Conservation (phyloP, 768 basidiomycete genomes). For the Asterophora lycoperdoides region DNA sequence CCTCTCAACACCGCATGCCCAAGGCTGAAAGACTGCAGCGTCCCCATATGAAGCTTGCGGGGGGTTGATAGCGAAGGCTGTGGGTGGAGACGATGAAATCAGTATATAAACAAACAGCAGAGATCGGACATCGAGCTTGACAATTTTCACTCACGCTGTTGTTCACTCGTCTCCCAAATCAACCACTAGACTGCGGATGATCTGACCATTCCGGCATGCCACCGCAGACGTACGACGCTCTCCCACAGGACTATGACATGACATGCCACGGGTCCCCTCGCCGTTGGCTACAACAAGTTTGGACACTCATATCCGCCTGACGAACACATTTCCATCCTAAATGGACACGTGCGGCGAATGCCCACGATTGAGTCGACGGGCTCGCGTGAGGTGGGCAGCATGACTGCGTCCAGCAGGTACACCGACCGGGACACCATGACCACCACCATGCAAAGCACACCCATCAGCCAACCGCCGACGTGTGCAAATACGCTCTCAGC, state of each 20-base stretch:
- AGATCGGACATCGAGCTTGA: slow-evolving; percentile 37
- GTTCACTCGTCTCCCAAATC: slow-evolving; percentile 45
- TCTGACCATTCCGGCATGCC: slow-evolving; percentile 20
- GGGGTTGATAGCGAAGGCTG: no score
- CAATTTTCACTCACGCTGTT: slow-evolving; percentile 48
- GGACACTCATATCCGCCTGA: slow-evolving; percentile 44
- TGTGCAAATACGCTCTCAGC: slow-evolving; percentile 32
- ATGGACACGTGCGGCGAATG: slow-evolving; percentile 67
- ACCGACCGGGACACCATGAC: slow-evolving; percentile 21
- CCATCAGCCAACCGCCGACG: slow-evolving; percentile 37
- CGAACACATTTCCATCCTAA: slow-evolving; percentile 55
- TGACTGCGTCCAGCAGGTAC: slow-evolving; percentile 21
- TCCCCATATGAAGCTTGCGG: no score
- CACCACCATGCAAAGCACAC: slow-evolving; percentile 18
- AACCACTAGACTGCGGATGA: slow-evolving; percentile 44
- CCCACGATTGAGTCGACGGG: slow-evolving; percentile 78
- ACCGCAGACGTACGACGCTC: neutral
- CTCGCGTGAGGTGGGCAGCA: slow-evolving; percentile 49
- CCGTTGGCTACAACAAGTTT: slow-evolving; percentile 45
- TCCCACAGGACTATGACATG: neutral
- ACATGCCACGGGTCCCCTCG: slow-evolving; percentile 17
- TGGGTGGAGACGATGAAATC: no score
- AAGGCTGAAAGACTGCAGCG: no score
- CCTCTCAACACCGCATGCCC: no score
- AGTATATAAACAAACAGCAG: no score